A percentile compares a stretch with the other conserved stretches of the same genome.
Conservation (phyloP, 192 early-diverging fungal genomes). For the Allomyces macrogynus region DNA sequence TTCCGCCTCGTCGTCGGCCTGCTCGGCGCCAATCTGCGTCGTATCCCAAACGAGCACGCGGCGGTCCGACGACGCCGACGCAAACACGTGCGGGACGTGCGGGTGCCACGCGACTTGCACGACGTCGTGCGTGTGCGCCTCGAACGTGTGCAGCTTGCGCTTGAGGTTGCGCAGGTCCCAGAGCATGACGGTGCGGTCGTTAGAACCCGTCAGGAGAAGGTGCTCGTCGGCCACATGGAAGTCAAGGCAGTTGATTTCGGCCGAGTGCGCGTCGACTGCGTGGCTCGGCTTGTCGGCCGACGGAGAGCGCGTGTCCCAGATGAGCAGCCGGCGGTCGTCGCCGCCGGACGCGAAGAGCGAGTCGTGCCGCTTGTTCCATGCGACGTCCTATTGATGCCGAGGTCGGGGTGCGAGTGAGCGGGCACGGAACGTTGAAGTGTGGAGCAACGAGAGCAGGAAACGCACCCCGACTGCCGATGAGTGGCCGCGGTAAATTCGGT, state of each 20-base stretch:
- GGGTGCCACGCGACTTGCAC: constrained; percentile 88
- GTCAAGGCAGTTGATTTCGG: constrained; percentile 85
- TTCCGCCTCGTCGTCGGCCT: constrained; percentile 82
- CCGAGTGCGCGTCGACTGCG: constrained; percentile 60
- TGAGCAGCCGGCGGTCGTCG: constrained; percentile 77
- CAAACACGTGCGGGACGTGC: constrained; percentile 73
- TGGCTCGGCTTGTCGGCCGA: constrained; percentile 38
- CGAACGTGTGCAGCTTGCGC: constrained; percentile 60
- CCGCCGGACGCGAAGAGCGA: constrained; percentile 90
- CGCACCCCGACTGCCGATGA: constrained; percentile 70
- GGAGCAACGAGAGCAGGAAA: neutral
- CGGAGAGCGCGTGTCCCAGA: constrained; percentile 88
- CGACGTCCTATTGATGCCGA: constrained; percentile 59
- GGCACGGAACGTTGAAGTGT: too few species aligned
- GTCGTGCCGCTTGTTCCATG: constrained; percentile 69
- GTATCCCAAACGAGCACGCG: constrained; percentile 90
- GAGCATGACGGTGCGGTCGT: constrained; percentile 77
- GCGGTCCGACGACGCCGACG: constrained; percentile 73
- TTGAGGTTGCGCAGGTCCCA: constrained; percentile 94
- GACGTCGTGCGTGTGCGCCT: constrained; percentile 78
- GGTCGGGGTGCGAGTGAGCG: too few species aligned
- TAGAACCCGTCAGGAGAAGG: constrained; percentile 79
- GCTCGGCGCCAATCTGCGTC: constrained; percentile 81
- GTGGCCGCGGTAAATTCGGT: constrained; percentile 59
- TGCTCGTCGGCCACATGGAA: constrained; percentile 82